Conservation (phyloP, 1,284 basidiomycete species). For the Tylopilus sp. region DNA sequence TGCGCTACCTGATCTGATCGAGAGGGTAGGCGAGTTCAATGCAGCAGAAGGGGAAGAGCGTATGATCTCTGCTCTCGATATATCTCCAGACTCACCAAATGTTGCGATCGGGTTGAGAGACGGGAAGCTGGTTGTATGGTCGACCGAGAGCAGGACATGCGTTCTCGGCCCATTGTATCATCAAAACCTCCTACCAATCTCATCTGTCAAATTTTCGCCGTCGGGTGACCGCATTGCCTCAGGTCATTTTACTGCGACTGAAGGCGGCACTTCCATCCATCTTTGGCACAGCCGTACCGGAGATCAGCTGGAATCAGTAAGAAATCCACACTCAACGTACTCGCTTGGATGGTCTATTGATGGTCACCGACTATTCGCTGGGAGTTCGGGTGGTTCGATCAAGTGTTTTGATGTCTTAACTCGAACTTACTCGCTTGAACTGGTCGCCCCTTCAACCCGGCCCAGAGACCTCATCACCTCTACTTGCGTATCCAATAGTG, state of each 20-base stretch:
- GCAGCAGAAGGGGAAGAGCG: neutral
- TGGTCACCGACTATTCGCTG: slow-evolving; percentile 18
- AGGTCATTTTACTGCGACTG: neutral
- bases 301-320: neutral
- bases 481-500: slow-evolving; percentile 11
- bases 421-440: neutral
- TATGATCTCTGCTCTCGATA: slow-evolving; percentile 4
- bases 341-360: slow-evolving; percentile 26
- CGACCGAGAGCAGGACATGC: neutral
- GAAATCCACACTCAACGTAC: neutral
- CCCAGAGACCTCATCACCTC: slow-evolving; percentile 11
- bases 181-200: neutral
- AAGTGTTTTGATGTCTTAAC: slow-evolving; percentile 12
- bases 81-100: slow-evolving; percentile 6
- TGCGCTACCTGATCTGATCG: too few species aligned
- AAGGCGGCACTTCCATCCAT: slow-evolving; percentile 6
- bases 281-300: slow-evolving; percentile 25
- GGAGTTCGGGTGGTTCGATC: slow-evolving; percentile 17
- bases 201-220: slow-evolving; percentile 28
- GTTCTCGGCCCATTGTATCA: slow-evolving; percentile 1
- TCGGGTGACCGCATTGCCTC: slow-evolving; percentile 20
- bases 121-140: slow-evolving; percentile 6
- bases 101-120: slow-evolving; percentile 2
- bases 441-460: neutral
- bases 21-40: neutral